Conservation (phyloP, 768 basidiomycete genomes). For the Tulasnella sp. region DNA sequence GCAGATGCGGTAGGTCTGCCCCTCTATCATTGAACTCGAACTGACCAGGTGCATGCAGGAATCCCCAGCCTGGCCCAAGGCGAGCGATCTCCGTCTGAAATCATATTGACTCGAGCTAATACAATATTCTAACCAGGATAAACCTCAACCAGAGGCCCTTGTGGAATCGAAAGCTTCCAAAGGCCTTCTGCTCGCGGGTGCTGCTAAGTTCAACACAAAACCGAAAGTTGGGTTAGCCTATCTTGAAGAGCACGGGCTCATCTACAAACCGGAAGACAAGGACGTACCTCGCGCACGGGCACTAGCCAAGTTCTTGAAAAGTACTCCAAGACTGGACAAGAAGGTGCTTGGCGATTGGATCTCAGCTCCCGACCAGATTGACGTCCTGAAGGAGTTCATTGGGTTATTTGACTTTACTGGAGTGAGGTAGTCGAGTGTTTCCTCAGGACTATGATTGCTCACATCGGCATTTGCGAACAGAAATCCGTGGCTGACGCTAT, state of each 20-base stretch:
- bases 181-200: constrained; percentile 77
- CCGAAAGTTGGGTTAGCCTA: constrained; percentile 88
- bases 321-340: constrained; percentile 82
- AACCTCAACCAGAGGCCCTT: constrained; percentile 49
- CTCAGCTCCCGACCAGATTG: constrained; percentile 81
- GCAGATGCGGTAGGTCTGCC: constrained; percentile 45
- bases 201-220: constrained; percentile 84
- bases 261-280: constrained; percentile 40
- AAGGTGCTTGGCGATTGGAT: constrained; percentile 90
- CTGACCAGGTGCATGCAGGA: background rate
- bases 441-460: background rate
- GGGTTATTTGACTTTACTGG: constrained; percentile 83
- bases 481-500: constrained; percentile 95
- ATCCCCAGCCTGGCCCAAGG: background rate
- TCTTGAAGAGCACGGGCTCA: constrained; percentile 88
- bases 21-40: background rate
- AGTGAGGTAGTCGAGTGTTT: constrained; percentile 47
- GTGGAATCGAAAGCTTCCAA: constrained; percentile 77
- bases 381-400: constrained; percentile 82
- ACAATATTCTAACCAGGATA: background rate
- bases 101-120: background rate
- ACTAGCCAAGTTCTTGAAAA: constrained; percentile 83
- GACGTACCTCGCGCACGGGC: constrained; percentile 58
- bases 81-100: background rate
- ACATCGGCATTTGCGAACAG: constrained; percentile 43